Conservation (phyloP, 202 grass and related monocot species). For the Hordeum pubiflorum region DNA sequence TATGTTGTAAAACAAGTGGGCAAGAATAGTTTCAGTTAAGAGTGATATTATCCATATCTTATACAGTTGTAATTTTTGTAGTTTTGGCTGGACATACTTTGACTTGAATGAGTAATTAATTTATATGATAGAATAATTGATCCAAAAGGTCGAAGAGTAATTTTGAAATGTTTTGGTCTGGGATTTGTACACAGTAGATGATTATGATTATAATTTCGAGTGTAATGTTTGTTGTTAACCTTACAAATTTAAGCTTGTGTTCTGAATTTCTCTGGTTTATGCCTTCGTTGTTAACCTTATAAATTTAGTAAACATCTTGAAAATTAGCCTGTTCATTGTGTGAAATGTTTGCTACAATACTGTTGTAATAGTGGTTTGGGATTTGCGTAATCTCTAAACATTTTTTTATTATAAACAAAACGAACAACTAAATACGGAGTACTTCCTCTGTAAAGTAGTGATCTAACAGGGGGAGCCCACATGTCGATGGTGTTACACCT, state of each 20-base stretch:
- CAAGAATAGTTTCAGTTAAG: conserved; percentile 29
- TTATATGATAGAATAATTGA: conserved; percentile 7
- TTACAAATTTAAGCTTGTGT: neutral
- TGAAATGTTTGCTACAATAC: too few species aligned
- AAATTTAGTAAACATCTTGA: neutral
- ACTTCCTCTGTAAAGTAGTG: too few species aligned
- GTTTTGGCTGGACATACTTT: conserved; percentile 18
- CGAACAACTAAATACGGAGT: too few species aligned
- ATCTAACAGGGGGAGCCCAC: too few species aligned
- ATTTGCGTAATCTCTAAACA: too few species aligned
- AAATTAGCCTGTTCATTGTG: neutral
- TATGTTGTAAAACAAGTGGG: conserved; percentile 44
- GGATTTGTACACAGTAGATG: neutral
- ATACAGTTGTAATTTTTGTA: conserved; percentile 41
- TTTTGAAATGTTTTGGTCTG: neutral
- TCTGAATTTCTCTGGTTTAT: neutral
- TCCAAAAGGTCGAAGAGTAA: neutral
- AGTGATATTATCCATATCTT: conserved; percentile 4
- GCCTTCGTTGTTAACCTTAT: neutral
- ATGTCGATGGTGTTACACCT: too few species aligned
- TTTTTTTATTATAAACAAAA: too few species aligned
- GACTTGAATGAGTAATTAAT: conserved; percentile 19
- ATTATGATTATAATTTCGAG: neutral
- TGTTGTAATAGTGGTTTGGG: too few species aligned
- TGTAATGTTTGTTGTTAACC: neutral